These are phyloP conservation scores for Silene vulgaris DNA, from an alignment of 179 eudicot genomes.

Conservation along the genomic window DNA sequence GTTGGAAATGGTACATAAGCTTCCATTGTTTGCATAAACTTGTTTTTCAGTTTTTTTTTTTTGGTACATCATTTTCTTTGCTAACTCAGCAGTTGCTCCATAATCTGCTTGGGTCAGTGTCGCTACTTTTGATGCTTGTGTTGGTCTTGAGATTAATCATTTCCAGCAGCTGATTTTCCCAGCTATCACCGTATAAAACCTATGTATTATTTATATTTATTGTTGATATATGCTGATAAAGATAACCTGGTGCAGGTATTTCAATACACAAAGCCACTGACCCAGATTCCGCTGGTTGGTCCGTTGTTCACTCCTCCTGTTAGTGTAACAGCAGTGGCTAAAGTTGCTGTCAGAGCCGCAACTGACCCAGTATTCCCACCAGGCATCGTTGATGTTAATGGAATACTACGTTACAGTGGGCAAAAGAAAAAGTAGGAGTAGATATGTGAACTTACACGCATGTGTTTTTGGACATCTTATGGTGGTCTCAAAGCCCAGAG, in stretches of 20 bases:
- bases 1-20: constrained; percentile 51
- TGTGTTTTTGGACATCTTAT: not conserved
- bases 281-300: constrained; percentile 61
- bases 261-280: constrained; percentile 58
- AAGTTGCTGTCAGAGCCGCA: constrained; percentile 71
- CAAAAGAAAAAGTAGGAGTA: constrained; percentile 35
- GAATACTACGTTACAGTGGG: constrained; percentile 57
- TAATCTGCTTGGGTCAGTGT: not conserved
- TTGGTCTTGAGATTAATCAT: not conserved
- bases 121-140: not conserved
- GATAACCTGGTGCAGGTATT: constrained; percentile 44
- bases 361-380: constrained; percentile 81
- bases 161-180: not conserved
- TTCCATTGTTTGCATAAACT: constrained; percentile 4
- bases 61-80: not conserved
- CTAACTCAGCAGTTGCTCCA: not conserved
- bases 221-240: not conserved
- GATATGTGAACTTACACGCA: not conserved
- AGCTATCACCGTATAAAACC: not conserved
- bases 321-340: constrained; percentile 63
- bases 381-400: constrained; percentile 64
- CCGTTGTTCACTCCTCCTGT: constrained; percentile 68
- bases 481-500: not conserved
- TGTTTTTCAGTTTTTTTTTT: not conserved
- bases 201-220: not conserved